Percentiles rank a stretch among this genome's conserved stretches.
phyloP scores from a whole-genome alignment of 2,329 filamentous ascomycete species.

The Fusarium albosuccineum region DNA sequence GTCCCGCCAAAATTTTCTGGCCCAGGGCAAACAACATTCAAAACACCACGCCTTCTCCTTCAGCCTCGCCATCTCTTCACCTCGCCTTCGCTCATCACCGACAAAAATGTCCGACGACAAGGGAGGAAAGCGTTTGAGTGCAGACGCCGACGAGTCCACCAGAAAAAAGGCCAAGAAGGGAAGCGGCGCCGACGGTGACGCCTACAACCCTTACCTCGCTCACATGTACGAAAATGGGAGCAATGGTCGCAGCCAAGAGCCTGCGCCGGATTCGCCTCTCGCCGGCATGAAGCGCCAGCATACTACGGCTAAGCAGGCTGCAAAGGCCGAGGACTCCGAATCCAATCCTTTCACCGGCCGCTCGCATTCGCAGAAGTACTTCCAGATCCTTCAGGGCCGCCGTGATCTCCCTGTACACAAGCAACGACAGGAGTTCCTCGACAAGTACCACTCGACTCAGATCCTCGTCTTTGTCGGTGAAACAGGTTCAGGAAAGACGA shows the following conservation, averaged over 20 bases:
- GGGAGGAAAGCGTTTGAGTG: slow-evolving; percentile 60
- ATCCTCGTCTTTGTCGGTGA: slow-evolving; percentile 99
- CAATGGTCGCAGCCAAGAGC: slow-evolving; percentile 55
- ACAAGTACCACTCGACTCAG: slow-evolving; percentile 92
- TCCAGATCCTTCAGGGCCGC: slow-evolving; percentile 86
- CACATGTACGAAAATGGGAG: slow-evolving; percentile 78
- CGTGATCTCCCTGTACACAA: slow-evolving; percentile 91
- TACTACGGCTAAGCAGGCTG: slow-evolving; percentile 82
- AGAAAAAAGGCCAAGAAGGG: slow-evolving; percentile 61
- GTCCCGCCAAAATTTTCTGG: slow-evolving; percentile 50
- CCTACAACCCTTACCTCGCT: slow-evolving; percentile 88
- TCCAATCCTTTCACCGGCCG: slow-evolving; percentile 87
- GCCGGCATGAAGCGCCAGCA: slow-evolving; percentile 79
- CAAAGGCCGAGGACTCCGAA: slow-evolving; percentile 81
- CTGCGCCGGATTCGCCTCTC: slow-evolving; percentile 63
- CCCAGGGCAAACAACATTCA: slow-evolving; percentile 32
- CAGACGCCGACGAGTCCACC: slow-evolving; percentile 57
- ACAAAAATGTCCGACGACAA: slow-evolving; percentile 56
- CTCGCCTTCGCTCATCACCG: slow-evolving; percentile 8
- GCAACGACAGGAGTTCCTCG: slow-evolving; percentile 92
- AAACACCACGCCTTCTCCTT: slow-evolving; percentile 32
- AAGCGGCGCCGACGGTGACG: slow-evolving; percentile 46
- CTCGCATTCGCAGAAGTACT: slow-evolving; percentile 85
- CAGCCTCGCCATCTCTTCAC: slow-evolving; percentile 43
- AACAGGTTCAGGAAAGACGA: slow-evolving; percentile 99